phyloP scores from a whole-genome alignment of 2,329 filamentous ascomycete species.

The Alternaria rosae region DNA sequence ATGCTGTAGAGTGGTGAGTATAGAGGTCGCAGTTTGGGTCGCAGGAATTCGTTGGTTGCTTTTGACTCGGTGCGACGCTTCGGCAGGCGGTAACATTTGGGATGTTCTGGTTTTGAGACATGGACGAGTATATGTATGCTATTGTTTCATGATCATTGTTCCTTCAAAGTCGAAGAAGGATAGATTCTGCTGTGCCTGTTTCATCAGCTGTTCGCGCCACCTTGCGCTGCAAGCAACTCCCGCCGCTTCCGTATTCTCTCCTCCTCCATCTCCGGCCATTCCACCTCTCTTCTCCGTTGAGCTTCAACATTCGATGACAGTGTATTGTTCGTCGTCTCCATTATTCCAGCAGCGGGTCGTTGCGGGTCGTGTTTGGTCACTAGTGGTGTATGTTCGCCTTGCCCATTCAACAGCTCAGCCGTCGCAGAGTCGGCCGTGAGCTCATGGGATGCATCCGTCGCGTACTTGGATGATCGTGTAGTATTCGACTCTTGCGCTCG shows the following conservation, averaged over 20 bases:
- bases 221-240: not conserved
- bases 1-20: not conserved
- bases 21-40: not conserved
- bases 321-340: not conserved
- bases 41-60: not conserved
- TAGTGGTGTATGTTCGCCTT: not conserved
- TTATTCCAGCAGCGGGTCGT: not conserved
- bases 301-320: not conserved
- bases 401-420: not conserved
- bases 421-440: not conserved
- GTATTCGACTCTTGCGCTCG: not conserved
- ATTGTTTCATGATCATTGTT: no score
- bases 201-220: not conserved
- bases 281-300: constrained; percentile 11
- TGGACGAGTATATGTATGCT: no score
- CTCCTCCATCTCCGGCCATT: constrained; percentile 18
- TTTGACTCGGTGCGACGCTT: not conserved
- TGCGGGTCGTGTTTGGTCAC: not conserved
- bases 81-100: not conserved
- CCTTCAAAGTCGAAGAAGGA: not conserved
- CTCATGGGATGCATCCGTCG: not conserved
- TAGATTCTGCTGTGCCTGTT: not conserved
- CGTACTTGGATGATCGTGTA: not conserved
- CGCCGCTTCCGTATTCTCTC: constrained; percentile 6
- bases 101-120: no score